Evolutionary conservation across 805 yeast genomes (phyloP).

Genomic region (Nakazawaea wyomingensis): DNA sequence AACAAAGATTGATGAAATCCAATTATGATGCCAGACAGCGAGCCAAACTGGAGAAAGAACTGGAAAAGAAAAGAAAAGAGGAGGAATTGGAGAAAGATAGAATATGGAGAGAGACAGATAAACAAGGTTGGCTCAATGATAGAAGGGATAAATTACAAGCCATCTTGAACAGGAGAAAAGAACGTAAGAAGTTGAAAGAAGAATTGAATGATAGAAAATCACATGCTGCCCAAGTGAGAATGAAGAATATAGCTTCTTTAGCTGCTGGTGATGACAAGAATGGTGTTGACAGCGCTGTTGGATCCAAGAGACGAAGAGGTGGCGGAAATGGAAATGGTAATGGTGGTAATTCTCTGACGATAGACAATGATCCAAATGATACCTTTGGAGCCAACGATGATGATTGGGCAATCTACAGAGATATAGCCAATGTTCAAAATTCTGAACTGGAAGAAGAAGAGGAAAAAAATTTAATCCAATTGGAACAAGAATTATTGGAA

Average conservation of each 20-base stretch:
- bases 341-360: conserved; percentile 49
- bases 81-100: conserved; percentile 62
- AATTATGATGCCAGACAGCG: conserved; percentile 84
- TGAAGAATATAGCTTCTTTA: conserved; percentile 84
- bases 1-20: conserved; percentile 77
- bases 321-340: no score
- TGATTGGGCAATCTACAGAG: conserved; percentile 90
- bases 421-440: conserved; percentile 68
- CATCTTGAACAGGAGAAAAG: conserved; percentile 59
- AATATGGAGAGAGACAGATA: conserved; percentile 71
- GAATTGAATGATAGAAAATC: conserved; percentile 88
- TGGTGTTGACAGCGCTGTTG: conserved; percentile 16
- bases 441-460: conserved; percentile 80
- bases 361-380: conserved; percentile 89
- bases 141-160: conserved; percentile 57
- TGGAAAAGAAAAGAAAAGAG: conserved; percentile 53
- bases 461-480: conserved; percentile 46
- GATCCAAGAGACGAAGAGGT: conserved; percentile 41
- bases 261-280: conserved; percentile 59
- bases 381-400: conserved; percentile 94
- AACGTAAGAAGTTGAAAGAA: conserved; percentile 61
- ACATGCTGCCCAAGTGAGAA: conserved; percentile 83
- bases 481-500: conserved; percentile 75
- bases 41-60: conserved; percentile 72
- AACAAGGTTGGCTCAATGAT: conserved; percentile 73